Conservation (phyloP, 2,329 filamentous ascomycete species). For the Stachybotrys chlorohalonatus region DNA sequence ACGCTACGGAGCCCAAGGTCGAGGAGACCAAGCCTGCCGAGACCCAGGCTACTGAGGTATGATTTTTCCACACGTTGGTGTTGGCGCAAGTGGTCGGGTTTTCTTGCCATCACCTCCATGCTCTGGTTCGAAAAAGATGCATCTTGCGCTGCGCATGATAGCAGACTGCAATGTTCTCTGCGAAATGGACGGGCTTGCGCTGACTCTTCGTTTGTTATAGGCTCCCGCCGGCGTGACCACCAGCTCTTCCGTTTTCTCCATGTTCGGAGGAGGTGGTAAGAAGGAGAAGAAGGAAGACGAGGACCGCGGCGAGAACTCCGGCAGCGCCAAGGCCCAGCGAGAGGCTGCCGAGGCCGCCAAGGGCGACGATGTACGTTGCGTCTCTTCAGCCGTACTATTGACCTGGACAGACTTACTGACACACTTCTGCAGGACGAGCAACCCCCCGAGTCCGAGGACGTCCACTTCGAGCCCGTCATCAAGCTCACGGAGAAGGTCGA, state of each 20-base stretch:
- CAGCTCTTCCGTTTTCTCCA: conserved; percentile 75
- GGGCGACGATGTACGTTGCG: conserved; percentile 43
- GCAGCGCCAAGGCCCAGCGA: conserved; percentile 70
- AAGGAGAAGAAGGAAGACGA: conserved; percentile 87
- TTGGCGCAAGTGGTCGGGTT: no score
- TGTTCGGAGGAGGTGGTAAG: conserved; percentile 97
- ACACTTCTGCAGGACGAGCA: conserved; percentile 48
- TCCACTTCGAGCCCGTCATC: conserved; percentile 95
- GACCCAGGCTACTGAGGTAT: conserved; percentile 24
- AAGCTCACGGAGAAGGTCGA: conserved; percentile 95
- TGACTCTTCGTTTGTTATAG: background rate
- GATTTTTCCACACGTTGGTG: background rate
- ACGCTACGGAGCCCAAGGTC: conserved; percentile 46
- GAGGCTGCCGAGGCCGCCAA: conserved; percentile 50
- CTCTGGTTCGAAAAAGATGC: no score
- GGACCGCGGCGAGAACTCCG: conserved; percentile 78
- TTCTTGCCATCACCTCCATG: no score
- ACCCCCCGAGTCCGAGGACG: conserved; percentile 78
- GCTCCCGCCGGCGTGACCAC: conserved; percentile 16
- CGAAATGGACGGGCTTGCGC: background rate
- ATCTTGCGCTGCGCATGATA: no score
- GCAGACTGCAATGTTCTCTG: no score
- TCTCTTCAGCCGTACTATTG: conserved; percentile 2
- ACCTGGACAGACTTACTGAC: conserved; percentile 2
- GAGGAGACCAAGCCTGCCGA: conserved; percentile 34